phyloP scores from a whole-genome alignment of 176 grass and related monocot genomes.

The Cenchrus fungigraminus region DNA sequence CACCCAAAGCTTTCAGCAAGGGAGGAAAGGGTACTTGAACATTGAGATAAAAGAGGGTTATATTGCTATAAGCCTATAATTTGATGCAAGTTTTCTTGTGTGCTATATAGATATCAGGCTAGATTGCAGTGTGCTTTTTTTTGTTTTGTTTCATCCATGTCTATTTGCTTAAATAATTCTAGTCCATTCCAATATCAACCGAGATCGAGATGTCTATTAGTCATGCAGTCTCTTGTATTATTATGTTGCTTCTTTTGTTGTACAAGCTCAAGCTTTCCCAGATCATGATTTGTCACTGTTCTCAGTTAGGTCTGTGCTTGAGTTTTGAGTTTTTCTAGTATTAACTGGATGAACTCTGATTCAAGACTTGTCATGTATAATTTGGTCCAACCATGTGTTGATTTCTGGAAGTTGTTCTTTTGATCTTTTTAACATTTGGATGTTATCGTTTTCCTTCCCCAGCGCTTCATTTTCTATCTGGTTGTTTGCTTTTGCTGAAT shows the following conservation, averaged over 20 bases:
- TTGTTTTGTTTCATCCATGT: too few species aligned
- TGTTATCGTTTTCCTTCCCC: background rate
- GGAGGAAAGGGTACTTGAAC: background rate
- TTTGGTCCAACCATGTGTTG: background rate
- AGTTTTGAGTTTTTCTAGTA: background rate
- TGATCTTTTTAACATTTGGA: background rate
- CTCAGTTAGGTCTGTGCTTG: background rate
- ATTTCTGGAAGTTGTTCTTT: background rate
- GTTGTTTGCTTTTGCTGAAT: background rate
- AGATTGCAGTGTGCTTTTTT: background rate
- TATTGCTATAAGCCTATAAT: background rate
- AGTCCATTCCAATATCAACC: background rate
- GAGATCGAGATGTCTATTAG: background rate
- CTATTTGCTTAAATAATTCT: background rate
- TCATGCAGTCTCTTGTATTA: background rate
- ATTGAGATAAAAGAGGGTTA: background rate
- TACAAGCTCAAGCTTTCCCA: background rate
- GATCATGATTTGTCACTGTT: background rate
- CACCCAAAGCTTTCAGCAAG: background rate
- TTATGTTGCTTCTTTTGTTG: background rate
- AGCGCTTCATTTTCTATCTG: background rate
- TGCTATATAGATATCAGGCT: background rate
- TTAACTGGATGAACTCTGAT: background rate
- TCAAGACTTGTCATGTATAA: background rate
- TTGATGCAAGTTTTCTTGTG: background rate